Base-by-base conservation (phyloP, 768 basidiomycete species). In the Suillus brevipes region DNA sequence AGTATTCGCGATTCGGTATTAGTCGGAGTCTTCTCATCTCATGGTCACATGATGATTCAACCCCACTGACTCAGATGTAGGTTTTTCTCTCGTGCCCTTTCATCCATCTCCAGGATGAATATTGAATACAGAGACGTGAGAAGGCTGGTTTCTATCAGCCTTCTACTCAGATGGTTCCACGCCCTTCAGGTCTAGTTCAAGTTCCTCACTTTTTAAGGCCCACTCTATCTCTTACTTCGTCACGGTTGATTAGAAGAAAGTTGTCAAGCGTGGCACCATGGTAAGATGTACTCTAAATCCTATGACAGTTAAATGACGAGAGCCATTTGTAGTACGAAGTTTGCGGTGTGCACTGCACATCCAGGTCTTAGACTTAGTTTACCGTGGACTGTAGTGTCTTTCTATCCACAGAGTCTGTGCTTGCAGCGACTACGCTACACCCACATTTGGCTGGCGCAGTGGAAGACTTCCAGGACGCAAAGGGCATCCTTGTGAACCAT, bases 391-490 rank as follows among this genome's bases (percentile, higher is more conserved):
- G n/a, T n/a, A n/a, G 88, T 23, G 83, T 83, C 18, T 72, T 89
- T 12, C 90, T 89, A 1, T 83, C 80, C 66, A 70, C 79, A 7
- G 82, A 84, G 59, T 88, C 85, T 64, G 90, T 89, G 4, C 69
- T 87, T 4, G 79, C 78, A 36, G 83, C 25, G 73, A 76, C 31
- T 89, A 85, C 72, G 87, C 89, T 1, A 84, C 31, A 31, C 31
- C 89, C 90, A 28, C 92, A 92, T 75, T 78, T 90, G 56, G 90
- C 90, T 4, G 90, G 90, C 12, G 87, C 87, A 23, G 65, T 75
- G 4, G 84, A 84, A 66, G 89, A 91, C 71, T 78, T 85, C 31
- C 72, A 81, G 40, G 85, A 89, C 71, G 92, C 92, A 6, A 84
- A 87, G 69, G 78, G 81, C 42, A 83, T 94, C 65, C 83, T 94